A percentile compares a stretch with the other conserved stretches of the same genome.
These are phyloP conservation scores for Cytospora paraplurivora DNA, from an alignment of 2,329 filamentous ascomycete genomes.

Conservation along the genomic window DNA sequence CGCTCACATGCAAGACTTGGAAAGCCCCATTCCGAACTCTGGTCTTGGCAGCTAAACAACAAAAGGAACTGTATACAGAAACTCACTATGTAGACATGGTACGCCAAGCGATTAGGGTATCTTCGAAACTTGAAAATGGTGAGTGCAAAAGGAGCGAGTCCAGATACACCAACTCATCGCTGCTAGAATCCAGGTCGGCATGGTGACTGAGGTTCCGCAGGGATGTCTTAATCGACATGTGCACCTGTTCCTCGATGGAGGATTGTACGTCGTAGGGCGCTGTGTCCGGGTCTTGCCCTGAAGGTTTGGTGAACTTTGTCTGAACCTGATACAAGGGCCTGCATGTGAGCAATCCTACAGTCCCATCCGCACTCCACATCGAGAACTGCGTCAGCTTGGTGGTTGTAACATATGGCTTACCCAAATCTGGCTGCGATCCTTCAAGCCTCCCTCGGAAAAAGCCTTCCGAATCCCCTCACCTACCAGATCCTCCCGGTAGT, in stretches of 20 bases:
- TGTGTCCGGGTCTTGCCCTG: constrained; percentile 1
- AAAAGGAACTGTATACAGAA: too few relatives aligned
- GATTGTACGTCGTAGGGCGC: constrained; percentile 5
- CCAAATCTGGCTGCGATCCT: constrained; percentile 4
- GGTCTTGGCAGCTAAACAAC: too few relatives aligned
- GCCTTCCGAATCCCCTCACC: constrained; percentile 66
- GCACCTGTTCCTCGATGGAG: constrained; percentile 7
- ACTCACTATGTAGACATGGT: not conserved
- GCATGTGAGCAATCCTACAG: not conserved
- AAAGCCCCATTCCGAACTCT: too few relatives aligned
- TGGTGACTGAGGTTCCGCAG: not conserved
- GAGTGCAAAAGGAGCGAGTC: constrained; percentile 3
- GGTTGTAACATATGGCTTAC: not conserved
- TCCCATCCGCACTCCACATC: not conserved
- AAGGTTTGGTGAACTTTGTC: constrained; percentile 15
- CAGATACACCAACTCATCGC: not conserved
- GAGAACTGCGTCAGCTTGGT: not conserved
- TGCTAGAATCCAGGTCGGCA: not conserved
- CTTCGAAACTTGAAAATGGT: not conserved
- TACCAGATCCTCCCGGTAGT: constrained; percentile 74
- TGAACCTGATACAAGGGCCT: not conserved
- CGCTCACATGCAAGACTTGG: too few relatives aligned
- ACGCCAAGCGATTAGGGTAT: constrained; percentile 6
- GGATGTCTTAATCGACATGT: not conserved
- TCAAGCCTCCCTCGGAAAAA: constrained; percentile 60